These are phyloP conservation scores for Lasiosphaeria ovina DNA, from an alignment of 495 filamentous ascomycete species.

Conservation along the genomic window DNA sequence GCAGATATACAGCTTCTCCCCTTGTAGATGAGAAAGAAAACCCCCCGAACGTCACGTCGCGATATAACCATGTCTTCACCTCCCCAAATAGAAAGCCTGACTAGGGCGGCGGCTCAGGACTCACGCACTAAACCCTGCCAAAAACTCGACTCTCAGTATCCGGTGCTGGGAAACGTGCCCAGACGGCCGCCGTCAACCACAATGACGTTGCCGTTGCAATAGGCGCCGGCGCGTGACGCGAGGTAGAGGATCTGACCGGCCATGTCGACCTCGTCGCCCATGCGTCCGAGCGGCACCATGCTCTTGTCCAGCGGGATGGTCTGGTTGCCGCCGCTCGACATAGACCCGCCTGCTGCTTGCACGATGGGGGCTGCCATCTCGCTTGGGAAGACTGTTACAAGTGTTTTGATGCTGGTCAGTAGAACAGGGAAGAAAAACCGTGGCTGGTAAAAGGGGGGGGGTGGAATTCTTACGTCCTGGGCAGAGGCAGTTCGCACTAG, in stretches of 20 bases:
- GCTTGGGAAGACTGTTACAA: slow-evolving; percentile 55
- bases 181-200: slow-evolving; percentile 62
- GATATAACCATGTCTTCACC: too few species aligned
- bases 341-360: slow-evolving; percentile 40
- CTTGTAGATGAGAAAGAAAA: too few species aligned
- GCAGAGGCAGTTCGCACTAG: slow-evolving; percentile 59
- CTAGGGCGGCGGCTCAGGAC: too few species aligned
- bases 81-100: too few species aligned
- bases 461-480: slow-evolving; percentile 56
- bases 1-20: too few species aligned
- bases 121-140: too few species aligned
- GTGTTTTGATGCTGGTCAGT: neutral
- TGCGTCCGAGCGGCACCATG: slow-evolving; percentile 32
- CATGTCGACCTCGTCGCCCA: slow-evolving; percentile 53
- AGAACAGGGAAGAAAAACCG: neutral
- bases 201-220: slow-evolving; percentile 59
- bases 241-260: slow-evolving; percentile 61
- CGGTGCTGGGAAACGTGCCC: slow-evolving; percentile 48
- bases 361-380: slow-evolving; percentile 59
- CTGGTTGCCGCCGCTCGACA: slow-evolving; percentile 17
- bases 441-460: slow-evolving; percentile 1
- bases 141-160: slow-evolving; percentile 38
- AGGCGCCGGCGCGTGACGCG: slow-evolving; percentile 60
- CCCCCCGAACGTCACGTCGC: too few species aligned
- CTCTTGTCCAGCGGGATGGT: slow-evolving; percentile 25